Evolutionary conservation across 2,329 filamentous ascomycete species (phyloP), one percentile per base, ranked within the genome.

Genomic region (Berkeleyomyces rouxiae): DNA sequence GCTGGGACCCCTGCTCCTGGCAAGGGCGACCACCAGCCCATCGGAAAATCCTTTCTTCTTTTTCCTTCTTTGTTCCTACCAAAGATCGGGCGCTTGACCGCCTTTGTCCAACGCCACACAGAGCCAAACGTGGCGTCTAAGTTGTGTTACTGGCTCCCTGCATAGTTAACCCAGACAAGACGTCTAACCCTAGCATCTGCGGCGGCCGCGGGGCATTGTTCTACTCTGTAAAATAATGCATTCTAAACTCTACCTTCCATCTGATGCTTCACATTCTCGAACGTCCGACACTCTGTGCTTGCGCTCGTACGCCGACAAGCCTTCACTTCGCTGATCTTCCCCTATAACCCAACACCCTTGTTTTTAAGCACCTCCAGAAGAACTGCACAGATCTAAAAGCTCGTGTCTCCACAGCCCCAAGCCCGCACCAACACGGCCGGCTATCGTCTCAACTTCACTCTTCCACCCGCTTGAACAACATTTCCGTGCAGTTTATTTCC

Each of bases 51-150:
- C 2, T 23, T 23, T 23, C 23, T 23, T 23, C 23, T 58, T 23
- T 58, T n/a, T 42, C 40, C 55, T 40, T 16, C 55, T 58, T 58
- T 53, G 60, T 66, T 61, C 55, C 61, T 13, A 37, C 10, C 55
- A 57, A 42, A 33, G 44, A 43, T 33, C 10, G 44, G 7, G 36
- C 42, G 7, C 58, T 53, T 46, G 61, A 53, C 46, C 43, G 36
- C 55, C 44, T 47, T 59, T 67, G 64, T 61, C 63, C 55, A 53
- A 53, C 33, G 49, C 49, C 49, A 53, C 49, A 53, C 49, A 9
- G 16, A 49, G 37, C 10, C 23, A 31, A 11, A 36, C 31, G 49
- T 53, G 49, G 49, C 49, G 49, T 53, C 37, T 53, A 53, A 53
- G 49, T 33, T 11, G 49, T 53, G 33, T 11, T 23, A 53, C 42